phyloP scores from a whole-genome alignment of 2,329 filamentous ascomycete species.

The Botrytis paeoniae region DNA sequence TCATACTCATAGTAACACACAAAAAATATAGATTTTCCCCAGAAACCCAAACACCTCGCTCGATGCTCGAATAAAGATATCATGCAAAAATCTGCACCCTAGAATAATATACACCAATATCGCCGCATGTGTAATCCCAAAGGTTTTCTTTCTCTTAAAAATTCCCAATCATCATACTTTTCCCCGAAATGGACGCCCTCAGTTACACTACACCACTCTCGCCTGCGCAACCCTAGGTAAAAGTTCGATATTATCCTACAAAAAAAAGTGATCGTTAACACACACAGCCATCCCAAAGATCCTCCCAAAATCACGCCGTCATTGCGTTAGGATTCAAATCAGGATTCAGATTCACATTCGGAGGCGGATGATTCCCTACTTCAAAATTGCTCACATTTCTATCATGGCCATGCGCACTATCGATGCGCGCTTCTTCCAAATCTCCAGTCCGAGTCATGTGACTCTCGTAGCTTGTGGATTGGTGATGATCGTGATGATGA shows the following conservation, averaged over 20 bases:
- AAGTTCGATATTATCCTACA: constrained; percentile 25
- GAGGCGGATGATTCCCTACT: not conserved
- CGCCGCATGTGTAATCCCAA: not conserved
- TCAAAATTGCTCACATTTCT: constrained; percentile 12
- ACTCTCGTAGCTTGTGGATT: not conserved
- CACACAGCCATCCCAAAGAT: not conserved
- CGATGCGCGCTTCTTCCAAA: constrained; percentile 16
- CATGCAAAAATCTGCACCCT: not conserved
- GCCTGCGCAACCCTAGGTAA: constrained; percentile 16
- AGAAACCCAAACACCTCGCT: not conserved
- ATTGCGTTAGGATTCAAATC: not conserved
- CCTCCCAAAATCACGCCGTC: not conserved
- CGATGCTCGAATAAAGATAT: not conserved
- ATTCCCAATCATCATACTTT: not conserved
- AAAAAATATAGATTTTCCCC: not conserved
- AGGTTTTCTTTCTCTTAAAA: not conserved
- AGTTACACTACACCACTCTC: not conserved
- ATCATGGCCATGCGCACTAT: constrained; percentile 8
- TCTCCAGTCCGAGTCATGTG: constrained; percentile 17
- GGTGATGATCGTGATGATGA: not conserved
- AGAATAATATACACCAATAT: not conserved
- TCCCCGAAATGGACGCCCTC: not conserved
- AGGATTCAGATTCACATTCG: not conserved
- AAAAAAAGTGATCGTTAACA: constrained; percentile 14
- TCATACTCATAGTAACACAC: not conserved